Evolutionary conservation across 2,329 filamentous ascomycete genomes (phyloP).

Genomic region (Aureobasidium sp.): DNA sequence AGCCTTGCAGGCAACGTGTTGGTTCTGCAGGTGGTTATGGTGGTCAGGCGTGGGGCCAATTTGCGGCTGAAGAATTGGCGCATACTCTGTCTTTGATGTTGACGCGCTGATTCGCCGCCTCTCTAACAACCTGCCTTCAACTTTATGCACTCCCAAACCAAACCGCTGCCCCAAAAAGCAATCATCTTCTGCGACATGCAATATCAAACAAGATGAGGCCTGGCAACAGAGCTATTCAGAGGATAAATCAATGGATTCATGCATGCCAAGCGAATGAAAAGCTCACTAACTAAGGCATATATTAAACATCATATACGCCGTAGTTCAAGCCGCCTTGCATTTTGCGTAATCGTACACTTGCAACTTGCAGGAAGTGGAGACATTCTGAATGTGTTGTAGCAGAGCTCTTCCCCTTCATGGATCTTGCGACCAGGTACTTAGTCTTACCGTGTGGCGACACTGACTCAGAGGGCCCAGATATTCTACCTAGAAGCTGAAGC

Average conservation of each 20-base stretch:
- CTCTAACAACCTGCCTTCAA: neutral
- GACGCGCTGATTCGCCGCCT: neutral
- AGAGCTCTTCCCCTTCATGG: neutral
- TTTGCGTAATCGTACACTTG: neutral
- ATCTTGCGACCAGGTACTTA: neutral
- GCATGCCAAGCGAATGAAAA: neutral
- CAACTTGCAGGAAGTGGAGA: neutral
- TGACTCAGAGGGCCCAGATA: neutral
- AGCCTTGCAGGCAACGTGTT: constrained; percentile 10
- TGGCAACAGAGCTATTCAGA: neutral
- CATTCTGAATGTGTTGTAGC: neutral
- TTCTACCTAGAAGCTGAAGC: neutral
- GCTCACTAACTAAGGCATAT: neutral
- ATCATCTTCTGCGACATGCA: neutral
- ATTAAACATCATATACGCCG: neutral
- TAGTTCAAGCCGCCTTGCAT: neutral
- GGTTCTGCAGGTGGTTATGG: neutral
- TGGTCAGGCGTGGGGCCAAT: constrained; percentile 8
- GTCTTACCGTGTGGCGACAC: neutral
- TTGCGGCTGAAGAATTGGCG: constrained; percentile 11
- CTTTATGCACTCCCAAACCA: neutral
- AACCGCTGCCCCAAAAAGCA: too few relatives aligned
- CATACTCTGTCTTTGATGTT: neutral
- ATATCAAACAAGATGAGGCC: neutral
- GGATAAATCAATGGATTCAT: neutral